Evolutionary conservation across 2,329 filamentous ascomycete genomes (phyloP), one percentile per base, ranked within the genome.

Genomic region (Juglanconis oblonga): DNA sequence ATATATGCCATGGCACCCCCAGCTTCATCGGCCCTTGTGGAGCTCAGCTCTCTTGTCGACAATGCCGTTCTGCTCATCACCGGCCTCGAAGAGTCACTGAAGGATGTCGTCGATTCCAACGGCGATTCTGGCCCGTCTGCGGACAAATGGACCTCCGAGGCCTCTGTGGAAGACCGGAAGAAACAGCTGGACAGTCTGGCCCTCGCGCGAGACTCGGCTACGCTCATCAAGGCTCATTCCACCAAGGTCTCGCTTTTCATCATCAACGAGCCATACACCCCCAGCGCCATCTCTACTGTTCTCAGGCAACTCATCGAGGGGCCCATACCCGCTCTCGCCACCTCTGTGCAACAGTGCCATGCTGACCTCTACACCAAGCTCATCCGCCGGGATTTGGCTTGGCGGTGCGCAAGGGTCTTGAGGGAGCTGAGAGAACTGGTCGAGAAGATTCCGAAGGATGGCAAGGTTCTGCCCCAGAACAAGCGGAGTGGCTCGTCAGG

Each of bases 231-330:
- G 71, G 91, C 92, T 0, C 92, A 97, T 70, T 85, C 88, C 1
- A 97, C 92, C 5, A 97, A 96, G 64, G 81, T 97, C 32, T 94
- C 91, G 0, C 87, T 97, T 1, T 83, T 98, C 11, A 84, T 95
- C 1, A 89, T 96, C 69, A 97, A 91, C 69, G 84, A 91, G 17
- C 93, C 94, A 0, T 96, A 96, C 66, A 95, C 92, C 0, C 87
- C 91, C 0, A 87, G 87, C 1, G 93, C 91, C 5, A 81, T 96
- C 38, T 77, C 75, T 9, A 87, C 82, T 31, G 86, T 96, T 13
- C 77, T 97, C 4, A 81, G 84, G 38, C 87, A 92, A 60, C 80
- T 96, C n/a, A 81, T 87, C 29, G 81, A 84, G 11, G 87, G 86
- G 0, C 86, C 90, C n/a, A 79, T 96, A 0, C 89, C 91, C 0